Evolutionary conservation across 257 asterid species (phyloP).

Genomic region (Nicotiana obtusifolia): DNA sequence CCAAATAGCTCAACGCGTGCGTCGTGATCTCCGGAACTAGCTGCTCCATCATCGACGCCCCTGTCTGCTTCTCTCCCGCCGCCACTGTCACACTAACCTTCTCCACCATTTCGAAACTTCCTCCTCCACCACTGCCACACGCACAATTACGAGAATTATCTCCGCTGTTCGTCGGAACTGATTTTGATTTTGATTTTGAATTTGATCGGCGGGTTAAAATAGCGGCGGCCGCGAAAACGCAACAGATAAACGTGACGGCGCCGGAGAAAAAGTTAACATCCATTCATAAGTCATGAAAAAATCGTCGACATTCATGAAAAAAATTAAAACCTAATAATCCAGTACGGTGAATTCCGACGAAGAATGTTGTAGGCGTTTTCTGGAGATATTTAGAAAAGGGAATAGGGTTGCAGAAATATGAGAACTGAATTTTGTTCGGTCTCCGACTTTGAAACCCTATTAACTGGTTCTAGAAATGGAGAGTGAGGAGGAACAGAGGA

Average conservation of each 20-base stretch:
- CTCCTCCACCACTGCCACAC: conserved; percentile 14
- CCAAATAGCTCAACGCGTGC: conserved; percentile 92
- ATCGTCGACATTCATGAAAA: conserved; percentile 36
- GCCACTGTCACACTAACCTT: conserved; percentile 30
- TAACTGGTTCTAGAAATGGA: background rate
- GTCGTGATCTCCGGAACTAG: conserved; percentile 98
- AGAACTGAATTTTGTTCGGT: too few species aligned
- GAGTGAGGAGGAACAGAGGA: background rate
- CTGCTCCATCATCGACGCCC: conserved; percentile 98
- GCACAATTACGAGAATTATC: background rate
- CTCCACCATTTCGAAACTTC: conserved; percentile 11
- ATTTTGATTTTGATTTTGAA: background rate
- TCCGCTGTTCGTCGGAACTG: conserved; percentile 24
- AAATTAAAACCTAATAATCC: conserved; percentile 7
- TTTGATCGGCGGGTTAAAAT: conserved; percentile 29
- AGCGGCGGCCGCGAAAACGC: conserved; percentile 33
- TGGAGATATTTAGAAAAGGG: background rate
- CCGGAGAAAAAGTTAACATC: conserved; percentile 33
- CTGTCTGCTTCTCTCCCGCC: conserved; percentile 59
- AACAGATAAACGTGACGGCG: conserved; percentile 41
- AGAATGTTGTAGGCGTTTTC: background rate
- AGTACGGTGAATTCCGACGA: background rate
- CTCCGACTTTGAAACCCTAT: background rate
- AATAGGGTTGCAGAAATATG: background rate
- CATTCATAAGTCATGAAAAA: conserved; percentile 58